Evolutionary conservation across 163 green algal genomes (phyloP).

Genomic region (Coccomyxa subellipsoidea): DNA sequence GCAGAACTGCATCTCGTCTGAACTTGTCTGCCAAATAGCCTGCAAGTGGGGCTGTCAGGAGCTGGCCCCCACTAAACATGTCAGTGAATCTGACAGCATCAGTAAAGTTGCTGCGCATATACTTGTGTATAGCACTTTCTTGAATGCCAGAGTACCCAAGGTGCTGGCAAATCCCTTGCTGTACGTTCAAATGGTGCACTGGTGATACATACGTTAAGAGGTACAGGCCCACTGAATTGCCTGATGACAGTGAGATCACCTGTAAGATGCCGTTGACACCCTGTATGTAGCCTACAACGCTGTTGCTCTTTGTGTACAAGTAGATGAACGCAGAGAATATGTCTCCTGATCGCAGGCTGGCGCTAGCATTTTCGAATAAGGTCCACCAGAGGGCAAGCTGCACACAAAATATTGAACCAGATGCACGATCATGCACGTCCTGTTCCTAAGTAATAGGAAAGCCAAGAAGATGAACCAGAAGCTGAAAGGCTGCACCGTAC

Average conservation of each 20-base stretch:
- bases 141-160: too few species aligned
- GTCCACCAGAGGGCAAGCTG: conserved; percentile 29
- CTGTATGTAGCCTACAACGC: conserved; percentile 42
- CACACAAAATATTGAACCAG: too few species aligned
- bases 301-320: conserved; percentile 35
- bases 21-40: conserved; percentile 35
- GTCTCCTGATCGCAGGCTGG: conserved; percentile 39
- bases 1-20: conserved; percentile 35
- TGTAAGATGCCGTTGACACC: conserved; percentile 39
- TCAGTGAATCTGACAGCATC: neutral
- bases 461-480: too few species aligned
- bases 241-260: too few species aligned
- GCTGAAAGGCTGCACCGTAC: neutral
- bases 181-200: too few species aligned
- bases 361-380: conserved; percentile 35
- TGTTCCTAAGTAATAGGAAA: too few species aligned
- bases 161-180: too few species aligned
- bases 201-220: too few species aligned
- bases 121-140: too few species aligned
- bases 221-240: too few species aligned
- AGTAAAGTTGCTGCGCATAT: too few species aligned
- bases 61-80: conserved; percentile 16
- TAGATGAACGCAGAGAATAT: conserved; percentile 38
- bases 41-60: conserved; percentile 35
- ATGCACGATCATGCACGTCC: too few species aligned